These are phyloP conservation scores for Triangularia verruculosa DNA, from an alignment of 2,329 filamentous ascomycete genomes.

Conservation along the genomic window DNA sequence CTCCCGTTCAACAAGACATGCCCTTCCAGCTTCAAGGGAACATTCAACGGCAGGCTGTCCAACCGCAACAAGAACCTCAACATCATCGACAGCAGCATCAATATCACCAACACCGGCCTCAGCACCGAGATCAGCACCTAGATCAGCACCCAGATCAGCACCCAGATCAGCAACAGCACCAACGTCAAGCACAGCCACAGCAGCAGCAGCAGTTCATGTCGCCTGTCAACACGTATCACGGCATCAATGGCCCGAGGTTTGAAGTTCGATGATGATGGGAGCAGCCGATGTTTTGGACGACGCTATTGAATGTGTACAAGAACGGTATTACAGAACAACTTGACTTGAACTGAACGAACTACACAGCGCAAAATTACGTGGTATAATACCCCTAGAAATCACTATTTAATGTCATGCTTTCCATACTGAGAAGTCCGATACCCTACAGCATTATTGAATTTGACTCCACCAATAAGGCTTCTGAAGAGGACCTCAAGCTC, in stretches of 20 bases:
- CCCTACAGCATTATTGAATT: neutral
- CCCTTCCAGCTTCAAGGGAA: neutral
- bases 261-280: neutral
- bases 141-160: neutral
- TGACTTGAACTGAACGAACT: neutral
- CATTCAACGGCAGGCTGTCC: neutral
- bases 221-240: neutral
- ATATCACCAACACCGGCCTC: neutral
- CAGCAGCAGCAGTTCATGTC: neutral
- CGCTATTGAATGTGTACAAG: neutral
- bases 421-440: neutral
- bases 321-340: neutral
- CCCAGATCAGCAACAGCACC: neutral
- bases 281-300: neutral
- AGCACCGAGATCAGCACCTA: neutral
- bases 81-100: neutral
- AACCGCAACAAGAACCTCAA: neutral
- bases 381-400: neutral
- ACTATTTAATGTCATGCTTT: neutral
- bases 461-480: neutral
- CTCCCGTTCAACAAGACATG: neutral
- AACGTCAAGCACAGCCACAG: neutral
- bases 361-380: neutral
- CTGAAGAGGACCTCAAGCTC: neutral
- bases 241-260: neutral